Percentiles rank a stretch among this genome's conserved stretches.
These are phyloP conservation scores for Xanthoconium separans DNA, from an alignment of 1,284 basidiomycete species.

Conservation along the genomic window DNA sequence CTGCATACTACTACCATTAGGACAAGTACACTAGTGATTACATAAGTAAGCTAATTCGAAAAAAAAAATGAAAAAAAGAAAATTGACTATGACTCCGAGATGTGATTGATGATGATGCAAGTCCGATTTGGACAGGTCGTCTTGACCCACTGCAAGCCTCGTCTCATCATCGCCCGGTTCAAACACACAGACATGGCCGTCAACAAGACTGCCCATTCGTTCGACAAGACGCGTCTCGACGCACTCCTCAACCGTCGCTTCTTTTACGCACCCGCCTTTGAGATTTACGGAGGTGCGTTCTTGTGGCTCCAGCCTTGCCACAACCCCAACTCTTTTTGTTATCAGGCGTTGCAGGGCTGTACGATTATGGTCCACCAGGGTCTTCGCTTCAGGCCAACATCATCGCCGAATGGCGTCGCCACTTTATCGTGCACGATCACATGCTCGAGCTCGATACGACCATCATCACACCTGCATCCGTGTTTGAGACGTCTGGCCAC, in stretches of 20 bases:
- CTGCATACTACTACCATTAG: no score
- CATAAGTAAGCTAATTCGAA: neutral
- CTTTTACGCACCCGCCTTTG: conserved; percentile 98
- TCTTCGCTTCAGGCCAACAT: conserved; percentile 97
- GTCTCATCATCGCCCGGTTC: conserved; percentile 1
- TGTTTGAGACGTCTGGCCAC: conserved; percentile 98
- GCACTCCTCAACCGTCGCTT: conserved; percentile 89
- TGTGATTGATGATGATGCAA: conserved; percentile 14
- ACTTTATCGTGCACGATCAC: conserved; percentile 98
- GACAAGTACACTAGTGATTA: no score
- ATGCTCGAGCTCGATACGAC: conserved; percentile 99
- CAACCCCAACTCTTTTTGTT: neutral
- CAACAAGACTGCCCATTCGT: conserved; percentile 86
- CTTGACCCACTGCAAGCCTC: neutral
- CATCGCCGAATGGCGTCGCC: conserved; percentile 94
- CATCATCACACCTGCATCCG: conserved; percentile 93
- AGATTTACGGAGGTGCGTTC: conserved; percentile 90
- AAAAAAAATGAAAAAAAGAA: neutral
- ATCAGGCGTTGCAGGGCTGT: conserved; percentile 89
- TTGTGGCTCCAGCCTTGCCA: no score
- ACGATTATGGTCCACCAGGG: conserved; percentile 95
- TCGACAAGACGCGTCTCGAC: conserved; percentile 88
- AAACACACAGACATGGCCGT: conserved; percentile 39
- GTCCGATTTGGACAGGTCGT: conserved; percentile 25
- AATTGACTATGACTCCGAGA: conserved; percentile 8